These are phyloP conservation scores for Penicillium sp. DNA, from an alignment of 2,329 filamentous ascomycete genomes.

Conservation along the genomic window DNA sequence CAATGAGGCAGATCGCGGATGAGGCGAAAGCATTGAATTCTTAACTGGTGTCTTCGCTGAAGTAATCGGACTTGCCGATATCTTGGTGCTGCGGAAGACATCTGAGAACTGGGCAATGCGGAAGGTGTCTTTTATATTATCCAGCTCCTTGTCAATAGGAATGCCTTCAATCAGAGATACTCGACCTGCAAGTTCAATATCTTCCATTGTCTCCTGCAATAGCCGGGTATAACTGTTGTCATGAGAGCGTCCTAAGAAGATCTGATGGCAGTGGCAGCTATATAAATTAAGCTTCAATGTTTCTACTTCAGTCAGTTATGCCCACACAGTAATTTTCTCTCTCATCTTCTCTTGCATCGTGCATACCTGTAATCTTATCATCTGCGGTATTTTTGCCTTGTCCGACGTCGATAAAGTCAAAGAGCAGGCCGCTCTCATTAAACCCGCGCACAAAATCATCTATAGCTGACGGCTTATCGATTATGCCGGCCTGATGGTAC, in stretches of 20 bases:
- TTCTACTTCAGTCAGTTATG: conserved; percentile 39
- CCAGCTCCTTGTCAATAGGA: conserved; percentile 53
- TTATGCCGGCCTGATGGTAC: conserved; percentile 44
- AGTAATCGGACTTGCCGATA: conserved; percentile 33
- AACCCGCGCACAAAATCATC: conserved; percentile 56
- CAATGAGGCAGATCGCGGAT: conserved; percentile 26
- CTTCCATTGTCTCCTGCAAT: conserved; percentile 48
- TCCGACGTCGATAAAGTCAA: conserved; percentile 50
- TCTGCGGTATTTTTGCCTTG: conserved; percentile 42
- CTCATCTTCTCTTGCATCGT: background rate
- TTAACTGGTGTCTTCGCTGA: conserved; percentile 22
- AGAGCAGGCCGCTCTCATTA: conserved; percentile 48
- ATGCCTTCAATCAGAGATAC: conserved; percentile 56
- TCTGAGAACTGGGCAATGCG: conserved; percentile 47
- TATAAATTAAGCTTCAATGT: conserved; percentile 53
- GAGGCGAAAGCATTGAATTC: conserved; percentile 33
- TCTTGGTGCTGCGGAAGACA: conserved; percentile 53
- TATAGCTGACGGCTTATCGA: conserved; percentile 39
- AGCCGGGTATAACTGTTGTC: conserved; percentile 53
- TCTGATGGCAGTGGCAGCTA: conserved; percentile 58
- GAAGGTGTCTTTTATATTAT: conserved; percentile 45
- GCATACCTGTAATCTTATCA: conserved; percentile 47
- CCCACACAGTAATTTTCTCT: conserved; percentile 8
- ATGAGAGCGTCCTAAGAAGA: conserved; percentile 58
- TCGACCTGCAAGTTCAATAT: conserved; percentile 42